Evolutionary conservation across 2,329 filamentous ascomycete species (phyloP).

Genomic region (Aspergillus texensis): DNA sequence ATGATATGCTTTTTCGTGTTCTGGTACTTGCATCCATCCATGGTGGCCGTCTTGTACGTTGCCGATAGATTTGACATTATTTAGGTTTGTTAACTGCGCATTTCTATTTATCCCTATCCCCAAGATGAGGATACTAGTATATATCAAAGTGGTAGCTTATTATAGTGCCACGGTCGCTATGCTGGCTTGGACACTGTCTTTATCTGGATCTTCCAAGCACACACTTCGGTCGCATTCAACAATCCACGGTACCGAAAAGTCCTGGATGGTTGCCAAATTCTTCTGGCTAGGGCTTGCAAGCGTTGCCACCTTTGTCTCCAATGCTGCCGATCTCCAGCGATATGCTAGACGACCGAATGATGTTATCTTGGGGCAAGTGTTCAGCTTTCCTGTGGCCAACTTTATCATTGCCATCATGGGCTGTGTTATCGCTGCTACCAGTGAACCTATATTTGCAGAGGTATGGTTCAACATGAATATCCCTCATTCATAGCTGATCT

Average conservation of each 20-base stretch:
- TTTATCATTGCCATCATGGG: slow-evolving; percentile 44
- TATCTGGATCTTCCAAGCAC: slow-evolving; percentile 33
- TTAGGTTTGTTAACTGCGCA: slow-evolving; percentile 39
- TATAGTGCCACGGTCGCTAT: slow-evolving; percentile 43
- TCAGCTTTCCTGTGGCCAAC: slow-evolving; percentile 47
- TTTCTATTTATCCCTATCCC: slow-evolving; percentile 44
- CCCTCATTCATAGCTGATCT: neutral
- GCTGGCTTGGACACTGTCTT: slow-evolving; percentile 41
- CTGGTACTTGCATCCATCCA: slow-evolving; percentile 28
- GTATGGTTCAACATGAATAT: slow-evolving; percentile 4
- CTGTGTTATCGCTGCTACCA: slow-evolving; percentile 40
- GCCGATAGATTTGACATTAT: neutral
- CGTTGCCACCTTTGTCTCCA: slow-evolving; percentile 32
- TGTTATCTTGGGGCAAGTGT: slow-evolving; percentile 44
- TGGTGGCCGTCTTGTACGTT: neutral
- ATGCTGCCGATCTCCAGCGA: slow-evolving; percentile 49
- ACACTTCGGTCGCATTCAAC: slow-evolving; percentile 31
- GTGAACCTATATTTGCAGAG: slow-evolving; percentile 34
- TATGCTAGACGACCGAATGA: slow-evolving; percentile 47
- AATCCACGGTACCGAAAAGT: slow-evolving; percentile 35
- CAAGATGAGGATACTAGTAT: slow-evolving; percentile 40
- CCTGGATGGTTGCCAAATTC: slow-evolving; percentile 44
- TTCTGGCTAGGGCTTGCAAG: slow-evolving; percentile 35
- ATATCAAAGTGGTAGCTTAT: slow-evolving; percentile 43
- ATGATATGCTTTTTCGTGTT: slow-evolving; percentile 49